Evolutionary conservation across 352 stramenopile species (phyloP).

Genomic region (Phytophthora ramorum): DNA sequence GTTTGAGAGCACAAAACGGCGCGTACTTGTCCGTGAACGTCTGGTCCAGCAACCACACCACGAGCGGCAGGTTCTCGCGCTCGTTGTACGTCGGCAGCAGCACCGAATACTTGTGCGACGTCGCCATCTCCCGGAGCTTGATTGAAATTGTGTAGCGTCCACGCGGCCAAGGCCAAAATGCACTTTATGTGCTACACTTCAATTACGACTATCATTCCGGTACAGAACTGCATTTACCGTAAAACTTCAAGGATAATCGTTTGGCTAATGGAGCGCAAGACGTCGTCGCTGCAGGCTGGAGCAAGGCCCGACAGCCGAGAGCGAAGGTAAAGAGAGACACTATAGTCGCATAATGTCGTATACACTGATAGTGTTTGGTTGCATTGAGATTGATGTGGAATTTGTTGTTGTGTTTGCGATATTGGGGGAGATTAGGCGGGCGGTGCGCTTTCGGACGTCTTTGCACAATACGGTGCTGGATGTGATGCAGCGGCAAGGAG

Average conservation of each 20-base stretch:
- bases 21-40: conserved; percentile 91
- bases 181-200: conserved; percentile 13
- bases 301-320: conserved; percentile 26
- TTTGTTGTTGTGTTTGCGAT: background rate
- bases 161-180: conserved; percentile 17
- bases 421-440: conserved; percentile 1
- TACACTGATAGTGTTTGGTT: background rate
- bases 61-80: conserved; percentile 97
- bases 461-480: conserved; percentile 86
- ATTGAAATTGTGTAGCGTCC: conserved; percentile 12
- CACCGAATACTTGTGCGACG: conserved; percentile 90
- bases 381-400: background rate
- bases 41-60: conserved; percentile 97
- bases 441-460: conserved; percentile 66
- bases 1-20: background rate
- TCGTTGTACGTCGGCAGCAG: conserved; percentile 99
- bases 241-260: no score
- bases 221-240: background rate
- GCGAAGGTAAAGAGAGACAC: conserved; percentile 12
- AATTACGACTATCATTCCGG: background rate
- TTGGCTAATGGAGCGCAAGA: conserved; percentile 24
- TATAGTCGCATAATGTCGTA: background rate
- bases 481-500: conserved; percentile 58
- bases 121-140: conserved; percentile 19
- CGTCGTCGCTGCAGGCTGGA: conserved; percentile 2